Evolutionary conservation across 1,284 basidiomycete genomes (phyloP), one percentile per base, ranked within the genome.

Genomic region (Trametes versicolor): DNA sequence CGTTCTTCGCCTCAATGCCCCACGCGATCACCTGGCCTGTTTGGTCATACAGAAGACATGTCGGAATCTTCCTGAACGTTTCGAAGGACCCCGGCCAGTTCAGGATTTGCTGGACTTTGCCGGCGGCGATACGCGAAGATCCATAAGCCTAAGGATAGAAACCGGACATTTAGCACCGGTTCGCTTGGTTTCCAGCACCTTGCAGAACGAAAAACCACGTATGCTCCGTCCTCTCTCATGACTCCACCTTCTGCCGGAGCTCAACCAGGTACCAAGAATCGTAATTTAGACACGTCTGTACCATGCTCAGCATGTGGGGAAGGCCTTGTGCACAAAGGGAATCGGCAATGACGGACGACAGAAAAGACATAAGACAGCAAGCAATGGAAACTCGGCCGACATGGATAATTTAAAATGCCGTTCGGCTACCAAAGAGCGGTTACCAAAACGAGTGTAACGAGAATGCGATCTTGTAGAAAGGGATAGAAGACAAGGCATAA

Each of bases 1-100:
- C 84, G 71, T 91, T 92, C 81, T 93, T 93, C 2, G 92, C 92
- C 78, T 93, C 90, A 53, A 93, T 77, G 5, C 92, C 92, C 92
- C 92, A 94, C 9, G 91, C 88, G 34, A 92, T 73, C 1, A 93
- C 87, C 65, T 83, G 82, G 0, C 91, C 92, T 45, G 79, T 76
- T 52, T 89, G 86, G 70, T 93, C 88, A 68, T 93, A 94, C 15
- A 94, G 75, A 32, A 94, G 78, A 74, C 91, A 93, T 0, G 92
- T 94, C 5, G 92, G 92, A 50, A 94, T 89, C 78, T 93, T 93
- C 72, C 91, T 83, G 79, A 92, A 93, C 1, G 89, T 92, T 75
- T 93, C 92, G 64, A 87, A 84, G 2, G 91, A 91, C 27, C 91
- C 90, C 0, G 91, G 91, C 92, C 92, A 93, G 64, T 85, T 85